Percentiles rank a stretch among this genome's conserved stretches.
phyloP scores from a whole-genome alignment of 148 eudicot species.

The Pouteria glomerata region DNA sequence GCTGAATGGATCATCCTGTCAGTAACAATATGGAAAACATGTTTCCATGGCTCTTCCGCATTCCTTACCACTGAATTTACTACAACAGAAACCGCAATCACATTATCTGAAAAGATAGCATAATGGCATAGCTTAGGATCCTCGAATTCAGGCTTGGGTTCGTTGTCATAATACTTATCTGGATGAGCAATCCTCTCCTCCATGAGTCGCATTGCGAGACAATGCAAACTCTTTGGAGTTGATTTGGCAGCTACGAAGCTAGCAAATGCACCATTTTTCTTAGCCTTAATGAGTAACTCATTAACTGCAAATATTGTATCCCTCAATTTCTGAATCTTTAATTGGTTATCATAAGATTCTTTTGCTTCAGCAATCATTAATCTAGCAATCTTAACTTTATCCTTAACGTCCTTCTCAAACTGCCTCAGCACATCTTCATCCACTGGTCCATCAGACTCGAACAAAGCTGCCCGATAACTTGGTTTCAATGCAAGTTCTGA shows the following conservation, averaged over 20 bases:
- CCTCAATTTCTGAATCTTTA: slow-evolving; percentile 89
- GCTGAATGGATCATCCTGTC: slow-evolving; percentile 86
- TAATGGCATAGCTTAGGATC: slow-evolving; percentile 77
- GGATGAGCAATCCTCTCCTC: slow-evolving; percentile 81
- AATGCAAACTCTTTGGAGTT: slow-evolving; percentile 89
- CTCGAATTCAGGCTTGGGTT: slow-evolving; percentile 85
- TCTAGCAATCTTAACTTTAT: slow-evolving; percentile 75
- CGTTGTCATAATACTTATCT: slow-evolving; percentile 65
- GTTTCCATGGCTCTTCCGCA: slow-evolving; percentile 73
- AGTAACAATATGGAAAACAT: slow-evolving; percentile 85
- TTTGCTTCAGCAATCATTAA: slow-evolving; percentile 71
- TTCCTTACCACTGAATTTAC: slow-evolving; percentile 75
- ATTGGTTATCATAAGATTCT: slow-evolving; percentile 88
- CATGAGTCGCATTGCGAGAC: slow-evolving; percentile 87
- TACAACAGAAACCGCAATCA: slow-evolving; percentile 89
- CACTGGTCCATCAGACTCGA: slow-evolving; percentile 70
- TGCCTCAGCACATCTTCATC: slow-evolving; percentile 85
- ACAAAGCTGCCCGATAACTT: slow-evolving; percentile 50
- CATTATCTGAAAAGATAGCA: slow-evolving; percentile 90
- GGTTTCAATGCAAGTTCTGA: slow-evolving; percentile 54
- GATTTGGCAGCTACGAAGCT: slow-evolving; percentile 81
- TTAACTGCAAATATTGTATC: slow-evolving; percentile 91
- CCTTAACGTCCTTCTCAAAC: slow-evolving; percentile 90
- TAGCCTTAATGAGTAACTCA: slow-evolving; percentile 73
- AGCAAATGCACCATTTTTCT: slow-evolving; percentile 75